Conservation (phyloP, 2,329 filamentous ascomycete species). For the Hymenoscyphus fructigenus region DNA sequence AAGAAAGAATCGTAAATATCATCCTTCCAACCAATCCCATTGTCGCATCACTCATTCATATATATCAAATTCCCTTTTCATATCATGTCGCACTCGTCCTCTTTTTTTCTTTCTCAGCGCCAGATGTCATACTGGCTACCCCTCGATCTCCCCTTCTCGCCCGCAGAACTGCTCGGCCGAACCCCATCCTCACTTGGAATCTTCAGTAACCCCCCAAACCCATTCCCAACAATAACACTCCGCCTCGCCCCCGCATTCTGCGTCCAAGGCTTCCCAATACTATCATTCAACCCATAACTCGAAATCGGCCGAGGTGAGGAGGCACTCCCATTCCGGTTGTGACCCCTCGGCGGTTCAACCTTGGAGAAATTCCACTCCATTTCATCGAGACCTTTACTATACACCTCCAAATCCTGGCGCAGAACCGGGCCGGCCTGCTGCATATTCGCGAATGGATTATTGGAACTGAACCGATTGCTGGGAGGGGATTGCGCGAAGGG, state of each 20-base stretch:
- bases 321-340: conserved; percentile 39
- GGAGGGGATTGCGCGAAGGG: conserved; percentile 18
- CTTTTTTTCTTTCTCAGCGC: conserved; percentile 20
- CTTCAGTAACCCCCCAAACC: conserved; percentile 64
- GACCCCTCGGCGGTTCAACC: conserved; percentile 48
- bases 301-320: conserved; percentile 45
- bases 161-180: conserved; percentile 32
- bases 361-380: conserved; percentile 67
- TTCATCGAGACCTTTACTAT: conserved; percentile 66
- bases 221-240: conserved; percentile 65
- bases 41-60: not conserved
- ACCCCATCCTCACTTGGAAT: conserved; percentile 53
- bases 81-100: not conserved
- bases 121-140: conserved; percentile 35
- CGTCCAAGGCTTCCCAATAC: conserved; percentile 44
- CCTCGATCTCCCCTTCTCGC: conserved; percentile 26
- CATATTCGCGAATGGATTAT: conserved; percentile 36
- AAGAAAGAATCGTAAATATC: not conserved
- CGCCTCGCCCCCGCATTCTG: conserved; percentile 53
- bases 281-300: conserved; percentile 41
- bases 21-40: not conserved
- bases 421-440: conserved; percentile 39
- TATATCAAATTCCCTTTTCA: not conserved
- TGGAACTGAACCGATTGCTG: conserved; percentile 34
- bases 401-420: conserved; percentile 59